These are phyloP conservation scores for Fraxinus angustifolia DNA, from an alignment of 305 asterid genomes.

Conservation along the genomic window DNA sequence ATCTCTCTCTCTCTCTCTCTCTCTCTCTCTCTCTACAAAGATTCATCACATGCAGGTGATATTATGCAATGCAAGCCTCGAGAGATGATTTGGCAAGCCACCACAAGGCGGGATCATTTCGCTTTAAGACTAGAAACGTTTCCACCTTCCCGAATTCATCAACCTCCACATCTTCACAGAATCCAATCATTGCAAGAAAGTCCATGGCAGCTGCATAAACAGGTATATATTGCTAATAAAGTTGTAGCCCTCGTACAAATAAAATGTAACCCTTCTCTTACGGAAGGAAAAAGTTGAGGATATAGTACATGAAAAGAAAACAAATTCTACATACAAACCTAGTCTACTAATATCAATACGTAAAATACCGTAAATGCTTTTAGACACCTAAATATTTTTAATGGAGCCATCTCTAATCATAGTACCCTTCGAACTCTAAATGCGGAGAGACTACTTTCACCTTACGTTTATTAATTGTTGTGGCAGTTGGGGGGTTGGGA, in stretches of 20 bases:
- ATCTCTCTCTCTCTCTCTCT: too few relatives aligned
- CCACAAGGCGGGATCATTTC: conserved; percentile 79
- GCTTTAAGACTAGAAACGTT: conserved; percentile 53
- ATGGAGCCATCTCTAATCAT: neutral
- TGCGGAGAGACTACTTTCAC: neutral
- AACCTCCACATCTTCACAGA: conserved; percentile 48
- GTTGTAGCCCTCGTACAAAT: neutral
- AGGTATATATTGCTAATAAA: neutral
- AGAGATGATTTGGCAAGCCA: conserved; percentile 90
- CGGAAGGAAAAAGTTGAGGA: neutral
- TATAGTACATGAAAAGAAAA: neutral
- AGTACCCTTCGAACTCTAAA: neutral
- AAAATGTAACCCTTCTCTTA: neutral
- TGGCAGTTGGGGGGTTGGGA: neutral
- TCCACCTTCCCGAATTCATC: conserved; percentile 52
- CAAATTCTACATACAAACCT: neutral
- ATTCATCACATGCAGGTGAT: neutral
- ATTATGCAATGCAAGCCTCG: conserved; percentile 35
- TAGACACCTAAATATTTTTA: neutral
- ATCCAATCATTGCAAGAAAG: conserved; percentile 60
- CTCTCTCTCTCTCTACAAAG: too few relatives aligned
- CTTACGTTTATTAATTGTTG: neutral
- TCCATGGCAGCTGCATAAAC: conserved; percentile 69
- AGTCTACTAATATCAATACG: neutral
- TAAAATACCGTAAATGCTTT: neutral